A percentile compares a stretch with the other conserved stretches of the same genome.
Evolutionary conservation across 371 early-diverging fungal genomes (phyloP).

Genomic region (Lichtheimia corymbifera): DNA sequence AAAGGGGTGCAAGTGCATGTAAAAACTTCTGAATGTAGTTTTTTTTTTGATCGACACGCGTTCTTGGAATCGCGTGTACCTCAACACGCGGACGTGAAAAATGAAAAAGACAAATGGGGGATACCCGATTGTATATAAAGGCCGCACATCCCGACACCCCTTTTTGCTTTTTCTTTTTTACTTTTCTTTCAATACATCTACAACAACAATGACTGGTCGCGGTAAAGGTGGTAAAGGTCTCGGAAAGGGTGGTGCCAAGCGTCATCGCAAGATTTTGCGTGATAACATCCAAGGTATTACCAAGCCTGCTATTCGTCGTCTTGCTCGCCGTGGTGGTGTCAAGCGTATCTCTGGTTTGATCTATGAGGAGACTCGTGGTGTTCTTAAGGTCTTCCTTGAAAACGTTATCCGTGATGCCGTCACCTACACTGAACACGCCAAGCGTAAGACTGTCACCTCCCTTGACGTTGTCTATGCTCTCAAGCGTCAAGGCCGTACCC

Average conservation of each 20-base stretch:
- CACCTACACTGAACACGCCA: slow-evolving; percentile 99
- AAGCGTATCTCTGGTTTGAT: slow-evolving; percentile 99
- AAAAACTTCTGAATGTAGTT: no score
- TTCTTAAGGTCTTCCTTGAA: slow-evolving; percentile 97
- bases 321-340: slow-evolving; percentile 99
- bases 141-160: not conserved
- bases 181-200: slow-evolving; percentile 16
- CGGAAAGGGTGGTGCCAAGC: slow-evolving; percentile 97
- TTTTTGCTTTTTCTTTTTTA: slow-evolving; percentile 18
- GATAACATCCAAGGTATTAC: slow-evolving; percentile 99
- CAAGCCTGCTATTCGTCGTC: slow-evolving; percentile 99
- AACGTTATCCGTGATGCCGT: slow-evolving; percentile 98
- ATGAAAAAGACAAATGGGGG: slow-evolving; percentile 6
- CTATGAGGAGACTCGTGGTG: slow-evolving; percentile 98
- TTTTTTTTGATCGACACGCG: no score
- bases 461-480: slow-evolving; percentile 94
- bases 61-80: no score
- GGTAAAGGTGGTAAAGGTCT: slow-evolving; percentile 98
- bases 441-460: slow-evolving; percentile 97
- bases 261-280: slow-evolving; percentile 98
- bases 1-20: no score
- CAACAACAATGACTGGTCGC: slow-evolving; percentile 81
- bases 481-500: slow-evolving; percentile 96
- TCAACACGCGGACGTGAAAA: no score
- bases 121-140: slow-evolving; percentile 1